A percentile compares a stretch with the other conserved stretches of the same genome.
Evolutionary conservation across 225 moss, liverwort and hornwort species (phyloP).

Genomic region (Physcomitrellopsis africana): DNA sequence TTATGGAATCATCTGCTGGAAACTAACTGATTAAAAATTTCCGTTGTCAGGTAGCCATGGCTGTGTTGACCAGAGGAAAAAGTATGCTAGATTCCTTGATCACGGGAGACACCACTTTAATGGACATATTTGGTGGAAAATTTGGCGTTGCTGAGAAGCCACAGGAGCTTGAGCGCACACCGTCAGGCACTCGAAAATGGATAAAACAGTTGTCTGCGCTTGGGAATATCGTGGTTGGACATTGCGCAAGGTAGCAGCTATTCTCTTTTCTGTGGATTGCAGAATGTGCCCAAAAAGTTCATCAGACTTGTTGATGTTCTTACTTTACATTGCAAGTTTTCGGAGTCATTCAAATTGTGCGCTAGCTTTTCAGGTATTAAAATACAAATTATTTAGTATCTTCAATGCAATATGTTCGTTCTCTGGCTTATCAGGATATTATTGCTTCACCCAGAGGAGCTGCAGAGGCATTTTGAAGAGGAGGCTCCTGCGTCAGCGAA

Average conservation of each 20-base stretch:
- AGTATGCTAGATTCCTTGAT: constrained; percentile 81
- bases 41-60: constrained; percentile 39
- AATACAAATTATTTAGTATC: not conserved
- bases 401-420: not conserved
- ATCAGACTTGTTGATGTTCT: not conserved
- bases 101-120: constrained; percentile 66
- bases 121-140: constrained; percentile 66
- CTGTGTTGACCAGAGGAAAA: constrained; percentile 60
- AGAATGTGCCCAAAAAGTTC: constrained; percentile 14
- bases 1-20: not conserved
- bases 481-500: constrained; percentile 67
- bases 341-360: not conserved
- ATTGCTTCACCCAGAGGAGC: constrained; percentile 67
- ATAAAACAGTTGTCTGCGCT: constrained; percentile 85
- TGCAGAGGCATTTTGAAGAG: constrained; percentile 82
- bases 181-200: constrained; percentile 67
- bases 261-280: not conserved
- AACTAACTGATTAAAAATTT: not conserved
- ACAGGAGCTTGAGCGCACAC: constrained; percentile 42
- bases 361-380: not conserved
- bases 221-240: constrained; percentile 81
- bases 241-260: constrained; percentile 70
- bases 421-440: constrained; percentile 60
- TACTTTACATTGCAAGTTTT: constrained; percentile 13
- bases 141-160: constrained; percentile 40